These are phyloP conservation scores for Sporothrix phasma DNA, from an alignment of 2,329 filamentous ascomycete genomes.

Conservation along the genomic window DNA sequence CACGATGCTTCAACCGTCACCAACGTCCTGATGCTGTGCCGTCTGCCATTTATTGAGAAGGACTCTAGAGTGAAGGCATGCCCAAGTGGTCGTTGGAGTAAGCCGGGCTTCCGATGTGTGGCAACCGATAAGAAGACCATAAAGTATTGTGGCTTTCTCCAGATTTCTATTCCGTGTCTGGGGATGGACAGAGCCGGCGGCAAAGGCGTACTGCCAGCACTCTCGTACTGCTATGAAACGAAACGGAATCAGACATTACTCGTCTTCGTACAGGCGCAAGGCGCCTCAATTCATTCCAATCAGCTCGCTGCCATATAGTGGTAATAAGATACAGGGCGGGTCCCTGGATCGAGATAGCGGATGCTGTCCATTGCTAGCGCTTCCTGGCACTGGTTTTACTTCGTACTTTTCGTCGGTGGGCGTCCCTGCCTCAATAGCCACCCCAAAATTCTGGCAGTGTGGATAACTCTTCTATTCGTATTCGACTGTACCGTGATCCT, in stretches of 20 bases:
- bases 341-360: neutral
- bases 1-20: neutral
- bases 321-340: neutral
- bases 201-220: neutral
- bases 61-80: neutral
- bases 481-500: too few relatives aligned
- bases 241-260: neutral
- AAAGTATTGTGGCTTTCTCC: neutral
- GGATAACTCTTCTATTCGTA: too few relatives aligned
- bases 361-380: neutral
- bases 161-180: neutral
- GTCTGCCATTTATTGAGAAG: neutral
- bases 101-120: neutral
- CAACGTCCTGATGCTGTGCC: neutral
- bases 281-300: neutral
- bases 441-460: too few relatives aligned
- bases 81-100: neutral
- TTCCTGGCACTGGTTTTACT: neutral
- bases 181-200: neutral
- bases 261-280: too few relatives aligned
- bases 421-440: too few relatives aligned
- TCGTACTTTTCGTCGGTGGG: too few relatives aligned
- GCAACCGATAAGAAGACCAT: neutral
- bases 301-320: neutral
- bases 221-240: too few relatives aligned